Percentiles rank a stretch among this genome's conserved stretches.
Evolutionary conservation across 1,284 basidiomycete genomes (phyloP).

Genomic region (Malassezia yamatoensis): DNA sequence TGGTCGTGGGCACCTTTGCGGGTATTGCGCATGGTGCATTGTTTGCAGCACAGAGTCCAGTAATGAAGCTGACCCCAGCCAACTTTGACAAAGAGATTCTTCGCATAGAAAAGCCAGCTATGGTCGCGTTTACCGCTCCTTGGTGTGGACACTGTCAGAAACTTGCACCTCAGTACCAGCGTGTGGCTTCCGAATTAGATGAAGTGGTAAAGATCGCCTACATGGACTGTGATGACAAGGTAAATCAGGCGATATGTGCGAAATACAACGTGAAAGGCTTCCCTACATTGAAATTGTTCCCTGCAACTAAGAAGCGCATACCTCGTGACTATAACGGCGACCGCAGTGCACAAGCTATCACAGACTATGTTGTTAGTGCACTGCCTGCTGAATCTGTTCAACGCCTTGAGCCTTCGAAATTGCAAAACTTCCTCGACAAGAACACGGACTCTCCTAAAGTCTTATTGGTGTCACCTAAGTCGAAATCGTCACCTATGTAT

Average conservation of each 20-base stretch:
- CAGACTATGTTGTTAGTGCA: conserved; percentile 64
- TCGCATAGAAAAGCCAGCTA: conserved; percentile 45
- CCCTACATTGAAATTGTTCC: conserved; percentile 67
- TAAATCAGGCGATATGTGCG: conserved; percentile 70
- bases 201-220: conserved; percentile 80
- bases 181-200: conserved; percentile 66
- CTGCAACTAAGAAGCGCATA: conserved; percentile 51
- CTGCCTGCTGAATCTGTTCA: conserved; percentile 60
- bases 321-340: conserved; percentile 65
- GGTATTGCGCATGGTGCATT: conserved; percentile 25
- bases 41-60: conserved; percentile 32
- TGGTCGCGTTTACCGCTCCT: conserved; percentile 49
- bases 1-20: not conserved
- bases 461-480: conserved; percentile 41
- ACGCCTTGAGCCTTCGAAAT: conserved; percentile 56
- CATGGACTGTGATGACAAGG: conserved; percentile 76
- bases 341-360: conserved; percentile 63
- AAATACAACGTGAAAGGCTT: conserved; percentile 82
- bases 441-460: conserved; percentile 27
- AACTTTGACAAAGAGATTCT: conserved; percentile 43
- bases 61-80: conserved; percentile 22
- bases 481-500: conserved; percentile 39
- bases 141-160: conserved; percentile 63
- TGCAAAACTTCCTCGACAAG: conserved; percentile 23
- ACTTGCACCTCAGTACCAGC: conserved; percentile 73